phyloP scores from a whole-genome alignment of 768 basidiomycete species.

The Collybia sp. region DNA sequence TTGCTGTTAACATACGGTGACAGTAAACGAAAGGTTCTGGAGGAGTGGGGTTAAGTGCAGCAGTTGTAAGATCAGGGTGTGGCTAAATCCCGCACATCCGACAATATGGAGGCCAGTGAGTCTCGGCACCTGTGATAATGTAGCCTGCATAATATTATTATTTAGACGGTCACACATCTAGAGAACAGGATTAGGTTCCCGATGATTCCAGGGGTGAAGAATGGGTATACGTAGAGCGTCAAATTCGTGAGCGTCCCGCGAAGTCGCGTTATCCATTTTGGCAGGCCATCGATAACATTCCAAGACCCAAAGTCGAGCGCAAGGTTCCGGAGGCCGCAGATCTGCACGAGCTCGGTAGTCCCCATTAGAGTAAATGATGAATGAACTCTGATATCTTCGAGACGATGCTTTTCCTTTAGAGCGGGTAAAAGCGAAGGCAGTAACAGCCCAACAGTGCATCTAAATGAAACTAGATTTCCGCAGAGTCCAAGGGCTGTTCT shows the following conservation, averaged over 20 bases:
- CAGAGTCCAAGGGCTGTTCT: conserved; percentile 41
- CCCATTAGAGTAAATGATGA: conserved; percentile 53
- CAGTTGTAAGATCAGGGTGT: conserved; percentile 41
- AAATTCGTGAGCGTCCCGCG: conserved; percentile 44
- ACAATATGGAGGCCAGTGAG: conserved; percentile 59
- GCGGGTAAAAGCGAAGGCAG: conserved; percentile 40
- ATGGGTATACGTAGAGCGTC: conserved; percentile 50
- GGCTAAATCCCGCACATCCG: conserved; percentile 53
- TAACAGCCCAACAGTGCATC: conserved; percentile 44
- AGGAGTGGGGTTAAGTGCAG: conserved; percentile 47
- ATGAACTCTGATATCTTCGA: conserved; percentile 44
- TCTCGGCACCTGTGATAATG: conserved; percentile 44
- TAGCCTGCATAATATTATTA: conserved; percentile 40
- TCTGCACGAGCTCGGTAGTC: conserved; percentile 32
- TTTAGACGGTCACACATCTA: conserved; percentile 59
- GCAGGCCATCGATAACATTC: conserved; percentile 55
- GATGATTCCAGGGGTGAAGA: neutral
- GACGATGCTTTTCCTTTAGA: conserved; percentile 37
- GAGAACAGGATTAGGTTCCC: neutral
- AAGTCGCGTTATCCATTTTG: conserved; percentile 47
- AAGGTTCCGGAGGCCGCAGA: conserved; percentile 38
- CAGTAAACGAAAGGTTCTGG: conserved; percentile 57
- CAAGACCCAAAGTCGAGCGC: conserved; percentile 58
- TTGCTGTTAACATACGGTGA: conserved; percentile 37
- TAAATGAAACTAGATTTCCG: conserved; percentile 52